Evolutionary conservation across 2,329 filamentous ascomycete species (phyloP).

Genomic region (Penicillium sp.): DNA sequence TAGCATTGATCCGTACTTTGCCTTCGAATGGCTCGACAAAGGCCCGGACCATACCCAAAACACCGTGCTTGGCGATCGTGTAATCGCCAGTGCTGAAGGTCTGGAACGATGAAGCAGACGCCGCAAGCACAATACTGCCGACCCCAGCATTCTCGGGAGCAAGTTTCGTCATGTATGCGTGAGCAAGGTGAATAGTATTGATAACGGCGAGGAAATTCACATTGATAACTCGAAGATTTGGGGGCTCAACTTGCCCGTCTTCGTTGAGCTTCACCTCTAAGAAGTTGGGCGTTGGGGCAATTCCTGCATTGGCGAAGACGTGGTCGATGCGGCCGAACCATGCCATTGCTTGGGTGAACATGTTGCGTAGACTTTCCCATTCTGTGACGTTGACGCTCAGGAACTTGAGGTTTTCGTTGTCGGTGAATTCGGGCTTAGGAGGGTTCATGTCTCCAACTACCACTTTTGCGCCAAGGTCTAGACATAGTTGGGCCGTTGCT

Average conservation of each 20-base stretch:
- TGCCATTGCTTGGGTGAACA: conserved; percentile 54
- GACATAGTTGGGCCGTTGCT: conserved; percentile 54
- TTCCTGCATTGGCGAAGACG: conserved; percentile 58
- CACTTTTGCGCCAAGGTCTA: conserved; percentile 56
- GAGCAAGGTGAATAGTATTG: conserved; percentile 51
- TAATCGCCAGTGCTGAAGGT: conserved; percentile 56
- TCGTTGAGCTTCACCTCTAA: conserved; percentile 47
- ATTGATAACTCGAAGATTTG: conserved; percentile 46
- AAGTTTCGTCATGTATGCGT: conserved; percentile 52
- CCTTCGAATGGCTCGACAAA: conserved; percentile 41
- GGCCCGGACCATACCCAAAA: conserved; percentile 55
- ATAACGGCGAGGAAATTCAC: conserved; percentile 53
- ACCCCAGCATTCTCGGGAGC: conserved; percentile 27
- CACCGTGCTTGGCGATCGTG: conserved; percentile 55
- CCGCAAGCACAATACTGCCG: conserved; percentile 54
- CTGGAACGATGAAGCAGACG: conserved; percentile 53
- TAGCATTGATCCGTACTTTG: conserved; percentile 54
- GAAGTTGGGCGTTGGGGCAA: conserved; percentile 45
- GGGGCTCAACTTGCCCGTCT: conserved; percentile 52
- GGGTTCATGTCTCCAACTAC: conserved; percentile 55
- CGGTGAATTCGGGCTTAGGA: conserved; percentile 30
- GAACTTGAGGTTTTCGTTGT: conserved; percentile 38
- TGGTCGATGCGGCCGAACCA: conserved; percentile 47
- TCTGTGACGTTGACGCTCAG: conserved; percentile 49
- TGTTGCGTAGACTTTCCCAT: conserved; percentile 51